phyloP scores from a whole-genome alignment of 2,329 filamentous ascomycete genomes.

The Paracamarosporium sp. region DNA sequence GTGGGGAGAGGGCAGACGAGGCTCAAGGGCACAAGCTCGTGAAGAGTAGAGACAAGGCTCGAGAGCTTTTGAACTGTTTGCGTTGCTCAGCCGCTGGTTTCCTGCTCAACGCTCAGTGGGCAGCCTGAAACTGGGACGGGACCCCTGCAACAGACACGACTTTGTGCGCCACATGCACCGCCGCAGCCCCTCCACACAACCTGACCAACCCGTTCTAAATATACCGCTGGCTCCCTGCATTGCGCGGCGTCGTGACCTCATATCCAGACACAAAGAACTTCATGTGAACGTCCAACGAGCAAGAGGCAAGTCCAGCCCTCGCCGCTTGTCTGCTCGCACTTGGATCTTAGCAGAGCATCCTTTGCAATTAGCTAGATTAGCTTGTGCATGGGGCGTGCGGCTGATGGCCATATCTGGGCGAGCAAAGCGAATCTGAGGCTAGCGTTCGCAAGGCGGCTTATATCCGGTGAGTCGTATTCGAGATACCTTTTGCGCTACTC shows the following conservation, averaged over 20 bases:
- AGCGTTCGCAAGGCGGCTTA: not conserved
- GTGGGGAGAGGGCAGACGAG: not conserved
- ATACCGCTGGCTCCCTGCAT: slow-evolving; percentile 4
- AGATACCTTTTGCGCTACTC: no score
- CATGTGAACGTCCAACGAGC: no score
- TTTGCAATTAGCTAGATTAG: not conserved
- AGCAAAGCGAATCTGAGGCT: not conserved
- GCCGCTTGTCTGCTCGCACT: not conserved
- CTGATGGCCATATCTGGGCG: slow-evolving; percentile 1
- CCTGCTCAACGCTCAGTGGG: not conserved
- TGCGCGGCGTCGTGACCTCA: slow-evolving; percentile 7
- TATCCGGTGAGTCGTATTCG: no score
- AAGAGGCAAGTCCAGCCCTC: not conserved
- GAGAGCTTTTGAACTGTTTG: not conserved
- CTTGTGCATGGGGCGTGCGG: slow-evolving; percentile 4
- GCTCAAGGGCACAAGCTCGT: slow-evolving; percentile 1
- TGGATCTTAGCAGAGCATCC: not conserved
- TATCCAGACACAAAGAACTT: not conserved
- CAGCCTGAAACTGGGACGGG: slow-evolving; percentile 6
- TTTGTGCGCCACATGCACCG: slow-evolving; percentile 10
- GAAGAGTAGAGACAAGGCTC: not conserved
- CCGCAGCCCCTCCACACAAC: slow-evolving; percentile 4
- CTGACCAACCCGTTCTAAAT: slow-evolving; percentile 7
- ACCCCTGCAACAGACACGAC: not conserved
- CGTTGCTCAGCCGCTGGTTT: not conserved